phyloP scores from a whole-genome alignment of 257 asterid genomes.

The Lantana camara region DNA sequence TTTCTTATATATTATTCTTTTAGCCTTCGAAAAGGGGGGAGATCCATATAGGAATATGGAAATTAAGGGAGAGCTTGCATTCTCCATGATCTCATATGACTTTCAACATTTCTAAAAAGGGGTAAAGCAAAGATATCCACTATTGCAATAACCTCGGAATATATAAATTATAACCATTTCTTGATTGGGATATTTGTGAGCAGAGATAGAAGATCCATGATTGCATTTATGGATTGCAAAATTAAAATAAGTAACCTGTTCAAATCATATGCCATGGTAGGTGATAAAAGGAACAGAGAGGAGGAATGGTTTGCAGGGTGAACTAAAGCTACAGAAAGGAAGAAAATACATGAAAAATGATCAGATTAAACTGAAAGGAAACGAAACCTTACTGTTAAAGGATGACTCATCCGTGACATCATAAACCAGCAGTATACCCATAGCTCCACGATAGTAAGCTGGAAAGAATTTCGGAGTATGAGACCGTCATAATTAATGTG shows the following conservation, averaged over 20 bases:
- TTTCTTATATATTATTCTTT: constrained; percentile 10
- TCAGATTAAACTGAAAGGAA: constrained; percentile 8
- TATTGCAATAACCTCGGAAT: background rate
- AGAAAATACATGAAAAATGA: background rate
- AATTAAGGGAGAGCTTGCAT: constrained; percentile 15
- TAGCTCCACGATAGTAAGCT: constrained; percentile 72
- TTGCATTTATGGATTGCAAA: background rate
- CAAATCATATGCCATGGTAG: background rate
- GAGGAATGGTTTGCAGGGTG: constrained; percentile 4
- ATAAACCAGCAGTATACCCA: constrained; percentile 68
- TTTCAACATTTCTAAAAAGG: background rate
- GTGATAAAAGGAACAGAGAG: constrained; percentile 11
- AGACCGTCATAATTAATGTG: constrained; percentile 13
- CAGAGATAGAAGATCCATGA: constrained; percentile 7
- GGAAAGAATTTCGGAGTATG: constrained; percentile 29
- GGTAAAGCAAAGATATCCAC: background rate
- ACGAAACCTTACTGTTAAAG: constrained; percentile 55
- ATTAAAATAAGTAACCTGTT: background rate
- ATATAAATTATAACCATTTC: background rate
- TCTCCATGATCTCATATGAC: constrained; percentile 13
- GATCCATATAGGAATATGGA: background rate
- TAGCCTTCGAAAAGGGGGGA: background rate
- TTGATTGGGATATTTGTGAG: background rate
- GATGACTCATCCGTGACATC: constrained; percentile 70
- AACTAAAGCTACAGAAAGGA: constrained; percentile 13